Base-by-base conservation (phyloP, 371 early-diverging fungal species). In the Gilbertella persicaria region DNA sequence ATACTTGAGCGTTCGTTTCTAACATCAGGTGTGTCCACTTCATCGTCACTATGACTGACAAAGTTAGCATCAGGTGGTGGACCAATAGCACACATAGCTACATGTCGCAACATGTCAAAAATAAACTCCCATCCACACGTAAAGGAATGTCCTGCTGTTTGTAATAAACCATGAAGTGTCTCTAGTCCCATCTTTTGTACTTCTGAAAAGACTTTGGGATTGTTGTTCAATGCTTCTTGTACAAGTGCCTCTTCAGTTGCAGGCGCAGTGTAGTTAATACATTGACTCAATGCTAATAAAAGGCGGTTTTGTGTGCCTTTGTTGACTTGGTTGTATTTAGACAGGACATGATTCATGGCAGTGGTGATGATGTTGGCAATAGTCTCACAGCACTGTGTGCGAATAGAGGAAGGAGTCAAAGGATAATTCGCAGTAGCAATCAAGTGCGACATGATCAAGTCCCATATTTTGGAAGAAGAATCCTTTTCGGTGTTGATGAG, bases 61-160 rank as follows among this genome's bases (percentile, higher is more conserved):
- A 53, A 55, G 29, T 30, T 50, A 17, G 35, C 19, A 25, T 66
- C 73, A 36, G 45, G 66, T 44, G 62, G 70, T 24, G 45, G 30
- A 16, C 47, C 58, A 12, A 58, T 66, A 7, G 66, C 50, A 25
- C 55, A 56, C 0, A 63, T 54, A 5, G 78, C 69, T 9, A 87
- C 85, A 55, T 82, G 82, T 21, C 83, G 77, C 10, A 98, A 64
- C 64, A 96, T 90, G 44, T 94, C 94, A 69, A 98, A 92, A 8
- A 96, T 84, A n/a, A 93, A 67, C 2, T 75, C 75, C 97, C 97
- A 98, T 2, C 95, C 93, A 43, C 77, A 74, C 1, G 85, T 81
- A 39, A 98, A 75, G 17, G 92, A 89, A 54, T 95, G 96, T 0
- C 98, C 97, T 26, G 91, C 88, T 1, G 89, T 90, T 64, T 97